Percentiles rank a stretch among this genome's conserved stretches.
Conservation (phyloP, 345 rosid genomes). For the Cardamine resedifolia region DNA sequence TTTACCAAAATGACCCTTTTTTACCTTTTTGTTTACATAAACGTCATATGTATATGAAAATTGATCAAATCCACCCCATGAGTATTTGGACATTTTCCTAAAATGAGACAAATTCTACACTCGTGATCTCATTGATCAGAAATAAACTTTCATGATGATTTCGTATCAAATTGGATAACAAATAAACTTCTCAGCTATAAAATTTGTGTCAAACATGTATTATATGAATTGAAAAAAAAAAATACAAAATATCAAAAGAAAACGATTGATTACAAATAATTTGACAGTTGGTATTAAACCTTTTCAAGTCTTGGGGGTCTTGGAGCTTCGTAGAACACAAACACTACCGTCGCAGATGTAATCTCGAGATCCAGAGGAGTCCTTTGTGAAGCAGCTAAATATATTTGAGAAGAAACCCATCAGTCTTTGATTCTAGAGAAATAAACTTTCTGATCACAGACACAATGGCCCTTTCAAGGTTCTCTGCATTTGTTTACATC, state of each 20-base stretch:
- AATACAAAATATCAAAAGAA: not conserved
- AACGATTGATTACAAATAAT: not conserved
- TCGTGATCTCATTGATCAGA: not conserved
- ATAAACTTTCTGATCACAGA: constrained; percentile 16
- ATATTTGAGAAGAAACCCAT: constrained; percentile 35
- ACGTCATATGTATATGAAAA: not conserved
- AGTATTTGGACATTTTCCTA: not conserved
- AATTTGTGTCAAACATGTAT: not conserved
- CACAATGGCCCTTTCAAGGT: not conserved
- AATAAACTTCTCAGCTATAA: not conserved
- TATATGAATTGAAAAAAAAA: too few species aligned
- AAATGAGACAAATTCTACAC: not conserved
- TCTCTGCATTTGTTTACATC: constrained; percentile 3
- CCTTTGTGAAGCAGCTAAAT: constrained; percentile 34
- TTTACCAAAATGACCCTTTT: not conserved
- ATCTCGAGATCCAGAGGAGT: constrained; percentile 25
- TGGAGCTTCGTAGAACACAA: constrained; percentile 34
- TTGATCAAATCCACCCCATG: not conserved
- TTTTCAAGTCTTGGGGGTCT: constrained; percentile 5
- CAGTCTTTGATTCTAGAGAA: not conserved
- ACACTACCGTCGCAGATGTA: constrained; percentile 35
- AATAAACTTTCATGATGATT: not conserved
- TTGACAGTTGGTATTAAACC: constrained; percentile 17
- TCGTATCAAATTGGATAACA: not conserved
- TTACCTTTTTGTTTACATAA: not conserved